Evolutionary conservation across 345 rosid genomes (phyloP), one percentile per base, ranked within the genome.

Genomic region (Salix dunnii): DNA sequence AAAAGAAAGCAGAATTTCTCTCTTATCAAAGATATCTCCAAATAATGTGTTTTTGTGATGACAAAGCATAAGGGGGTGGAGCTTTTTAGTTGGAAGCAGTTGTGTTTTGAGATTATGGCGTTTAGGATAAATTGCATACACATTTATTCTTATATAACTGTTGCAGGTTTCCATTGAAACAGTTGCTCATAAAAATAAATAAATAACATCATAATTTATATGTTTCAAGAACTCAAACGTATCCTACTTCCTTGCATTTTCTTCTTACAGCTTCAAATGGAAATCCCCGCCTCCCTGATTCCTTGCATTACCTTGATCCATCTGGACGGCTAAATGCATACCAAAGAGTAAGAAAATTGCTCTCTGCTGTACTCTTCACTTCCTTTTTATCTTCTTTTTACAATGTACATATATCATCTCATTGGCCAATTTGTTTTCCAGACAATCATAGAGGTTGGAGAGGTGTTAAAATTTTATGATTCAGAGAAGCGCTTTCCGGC

Each of bases 401-500:
- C 5, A 31, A 30, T 53, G 58, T 6, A 3, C 40, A 23, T 10
- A 18, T 43, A 20, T 68, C 68, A 55, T 20, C 27, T 35, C 28
- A 62, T 9, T n/a, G 4, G 55, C 40, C 11, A 69, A 36, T 51
- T 70, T 71, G 23, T 6, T 30, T 67, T 68, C 33, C 89, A 95
- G 99, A 97, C 97, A 79, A 87, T 92, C 84, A 38, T 83, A 27
- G 97, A 91, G 78, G 95, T 95, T 70, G 99, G 97, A 85, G 93
- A 90, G 76, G 97, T 95, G 30, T 84, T 95, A 84, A 94, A 95
- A 85, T 88, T 90, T 82, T 95, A 95, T 79, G 97, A 92, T 82
- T 48, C 89, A 5, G 96, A 92, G 82, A 89, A 85, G 82, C 90
- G 86, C 68, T 95, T 91, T 86, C 93, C 97, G 12, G 97, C 97